These are phyloP conservation scores for Ustilago vetiveriae DNA, from an alignment of 1,284 basidiomycete genomes.

Conservation along the genomic window DNA sequence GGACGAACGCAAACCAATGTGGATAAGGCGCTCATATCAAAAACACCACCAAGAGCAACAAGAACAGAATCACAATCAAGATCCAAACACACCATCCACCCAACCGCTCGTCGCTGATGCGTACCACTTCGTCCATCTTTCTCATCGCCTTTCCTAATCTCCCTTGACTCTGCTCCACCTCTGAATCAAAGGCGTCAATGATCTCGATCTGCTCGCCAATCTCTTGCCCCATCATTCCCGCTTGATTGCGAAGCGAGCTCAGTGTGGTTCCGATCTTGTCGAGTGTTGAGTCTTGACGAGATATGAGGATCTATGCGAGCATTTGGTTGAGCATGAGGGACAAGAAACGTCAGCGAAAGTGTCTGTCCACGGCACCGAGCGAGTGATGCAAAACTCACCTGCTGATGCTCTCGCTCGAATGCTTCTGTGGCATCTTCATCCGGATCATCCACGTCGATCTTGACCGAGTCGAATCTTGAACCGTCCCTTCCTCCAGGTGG, in stretches of 20 bases:
- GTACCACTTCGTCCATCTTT: conserved; percentile 62
- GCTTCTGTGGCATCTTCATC: conserved; percentile 53
- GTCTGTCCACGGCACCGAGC: too few species aligned
- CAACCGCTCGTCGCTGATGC: conserved; percentile 58
- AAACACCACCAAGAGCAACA: conserved; percentile 46
- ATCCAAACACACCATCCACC: conserved; percentile 67
- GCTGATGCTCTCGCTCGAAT: conserved; percentile 64
- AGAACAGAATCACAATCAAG: conserved; percentile 54
- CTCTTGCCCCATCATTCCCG: conserved; percentile 61
- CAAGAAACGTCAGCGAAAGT: neutral
- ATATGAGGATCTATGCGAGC: conserved; percentile 45
- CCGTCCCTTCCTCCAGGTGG: conserved; percentile 17
- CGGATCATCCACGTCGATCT: conserved; percentile 41
- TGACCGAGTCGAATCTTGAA: conserved; percentile 28
- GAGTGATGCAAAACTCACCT: too few species aligned
- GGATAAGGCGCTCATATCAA: conserved; percentile 47
- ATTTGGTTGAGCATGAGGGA: neutral
- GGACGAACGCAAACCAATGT: too few species aligned
- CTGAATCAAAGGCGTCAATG: conserved; percentile 59
- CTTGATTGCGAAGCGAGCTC: conserved; percentile 55
- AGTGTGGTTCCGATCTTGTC: conserved; percentile 60
- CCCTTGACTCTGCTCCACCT: conserved; percentile 60
- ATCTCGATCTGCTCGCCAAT: conserved; percentile 64
- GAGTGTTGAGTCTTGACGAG: conserved; percentile 62
- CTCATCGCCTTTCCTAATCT: conserved; percentile 53